These are phyloP conservation scores for Lyophyllum shimeji DNA, from an alignment of 768 basidiomycete species.

Conservation along the genomic window DNA sequence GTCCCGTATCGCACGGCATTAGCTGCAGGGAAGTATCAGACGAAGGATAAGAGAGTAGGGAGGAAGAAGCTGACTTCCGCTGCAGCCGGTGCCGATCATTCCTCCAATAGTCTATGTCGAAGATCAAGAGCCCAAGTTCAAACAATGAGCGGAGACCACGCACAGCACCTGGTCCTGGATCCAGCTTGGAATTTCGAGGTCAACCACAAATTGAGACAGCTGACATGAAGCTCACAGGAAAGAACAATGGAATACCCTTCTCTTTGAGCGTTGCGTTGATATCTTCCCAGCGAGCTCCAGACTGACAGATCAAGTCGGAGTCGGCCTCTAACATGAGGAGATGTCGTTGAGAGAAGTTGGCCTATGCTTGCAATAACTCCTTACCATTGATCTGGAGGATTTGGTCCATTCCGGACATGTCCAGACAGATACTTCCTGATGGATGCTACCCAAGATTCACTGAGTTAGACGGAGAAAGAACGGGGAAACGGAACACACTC, in stretches of 20 bases:
- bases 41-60: background rate
- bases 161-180: conserved; percentile 72
- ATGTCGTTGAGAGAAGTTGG: background rate
- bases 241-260: conserved; percentile 77
- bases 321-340: conserved; percentile 51
- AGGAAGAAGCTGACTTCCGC: conserved; percentile 61
- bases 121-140: background rate
- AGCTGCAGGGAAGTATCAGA: conserved; percentile 35
- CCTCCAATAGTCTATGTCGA: conserved; percentile 72
- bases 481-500: conserved; percentile 41
- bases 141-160: conserved; percentile 21
- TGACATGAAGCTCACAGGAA: conserved; percentile 58
- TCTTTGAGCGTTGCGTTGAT: conserved; percentile 69
- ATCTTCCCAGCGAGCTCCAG: conserved; percentile 78
- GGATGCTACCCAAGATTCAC: conserved; percentile 32
- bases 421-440: conserved; percentile 75
- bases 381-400: conserved; percentile 75
- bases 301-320: conserved; percentile 73
- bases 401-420: conserved; percentile 81
- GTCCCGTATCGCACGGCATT: conserved; percentile 88
- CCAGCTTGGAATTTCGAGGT: conserved; percentile 43
- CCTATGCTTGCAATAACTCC: background rate
- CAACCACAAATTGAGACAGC: too few species aligned
- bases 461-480: background rate
- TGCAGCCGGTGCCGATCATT: conserved; percentile 87